phyloP scores from a whole-genome alignment of 768 basidiomycete genomes.

The Termitomyces sp. region DNA sequence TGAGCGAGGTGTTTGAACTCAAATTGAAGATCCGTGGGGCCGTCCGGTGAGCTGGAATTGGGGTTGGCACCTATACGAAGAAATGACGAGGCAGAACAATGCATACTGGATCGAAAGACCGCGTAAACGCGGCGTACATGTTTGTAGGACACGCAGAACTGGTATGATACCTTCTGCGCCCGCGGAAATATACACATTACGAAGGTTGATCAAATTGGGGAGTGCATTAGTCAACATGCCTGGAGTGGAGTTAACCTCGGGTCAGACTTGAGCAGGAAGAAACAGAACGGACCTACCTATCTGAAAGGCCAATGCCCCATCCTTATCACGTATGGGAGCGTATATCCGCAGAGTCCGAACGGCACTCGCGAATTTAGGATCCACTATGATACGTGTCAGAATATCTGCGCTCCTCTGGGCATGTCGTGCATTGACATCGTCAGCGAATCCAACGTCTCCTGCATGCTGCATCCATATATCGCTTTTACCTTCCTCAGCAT shows the following conservation, averaged over 20 bases:
- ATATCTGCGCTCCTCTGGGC: conserved; percentile 70
- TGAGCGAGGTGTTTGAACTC: conserved; percentile 54
- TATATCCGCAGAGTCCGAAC: conserved; percentile 58
- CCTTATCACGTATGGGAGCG: conserved; percentile 43
- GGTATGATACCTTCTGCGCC: conserved; percentile 47
- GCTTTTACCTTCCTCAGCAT: conserved; percentile 24
- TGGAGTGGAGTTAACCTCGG: conserved; percentile 14
- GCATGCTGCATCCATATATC: conserved; percentile 12
- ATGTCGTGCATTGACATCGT: conserved; percentile 45
- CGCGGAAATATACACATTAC: conserved; percentile 60
- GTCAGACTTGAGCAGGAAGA: neutral
- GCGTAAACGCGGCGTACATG: conserved; percentile 45
- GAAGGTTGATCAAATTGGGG: conserved; percentile 56
- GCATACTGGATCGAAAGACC: conserved; percentile 55
- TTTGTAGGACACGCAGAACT: conserved; percentile 50
- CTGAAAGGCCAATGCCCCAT: conserved; percentile 58
- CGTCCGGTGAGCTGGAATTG: conserved; percentile 36
- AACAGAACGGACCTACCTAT: conserved; percentile 38
- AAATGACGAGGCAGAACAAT: neutral
- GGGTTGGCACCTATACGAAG: neutral
- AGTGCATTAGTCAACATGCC: conserved; percentile 70
- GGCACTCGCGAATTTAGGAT: conserved; percentile 52
- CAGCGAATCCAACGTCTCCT: conserved; percentile 11
- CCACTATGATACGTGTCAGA: conserved; percentile 60
- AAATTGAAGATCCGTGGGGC: conserved; percentile 41